Base-by-base conservation (phyloP, 257 asterid genomes). In the Solanum tacnaense region DNA sequence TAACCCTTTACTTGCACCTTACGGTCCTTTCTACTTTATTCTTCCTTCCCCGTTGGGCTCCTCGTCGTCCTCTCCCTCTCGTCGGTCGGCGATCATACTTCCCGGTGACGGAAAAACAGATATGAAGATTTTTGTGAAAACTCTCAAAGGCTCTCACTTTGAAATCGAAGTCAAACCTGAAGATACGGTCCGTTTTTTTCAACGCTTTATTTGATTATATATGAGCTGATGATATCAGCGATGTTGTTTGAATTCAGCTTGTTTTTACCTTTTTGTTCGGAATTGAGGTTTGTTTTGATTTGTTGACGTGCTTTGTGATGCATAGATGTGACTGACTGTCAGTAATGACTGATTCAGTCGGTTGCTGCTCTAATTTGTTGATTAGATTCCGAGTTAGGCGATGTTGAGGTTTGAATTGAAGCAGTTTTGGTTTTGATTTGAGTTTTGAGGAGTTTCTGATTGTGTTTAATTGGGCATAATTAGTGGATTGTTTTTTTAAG, bases 71-170 rank as follows among this genome's bases (percentile, higher is more conserved):
- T 68, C 78, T 2, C 79, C 46, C 46, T 21, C 27, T 34, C 27
- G 39, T 72, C 58, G 60, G 49, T 71, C 74, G n/a, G 58, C 70
- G 74, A 86, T 86, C 49, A 58, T 52, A 86, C 3, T 27, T 86
- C 1, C 84, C 46, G 72, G 72, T 36, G 84, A 72, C 56, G 46
- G 46, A 29, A 70, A 7, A 72, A 32, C 39, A 86, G 78, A 85
- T 41, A 91, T 91, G 93, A 91, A 91, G 90, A 72, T 91, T 73
- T 89, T 88, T 58, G 92, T 91, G 87, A 89, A 91, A 88, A 91
- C 93, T 62, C 91, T 91, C 71, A 89, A 91, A 70, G 92, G 93
- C 60, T 86, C 87, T 32, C 90, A 88, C 88, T 91, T 91, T 85
- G 91, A 91, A 78, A 65, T 91, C 72, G 83, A 87, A 84, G 93